A percentile compares a stretch with the other conserved stretches of the same genome.
phyloP scores from a whole-genome alignment of 345 rosid species.

The Sapria himalayana region DNA sequence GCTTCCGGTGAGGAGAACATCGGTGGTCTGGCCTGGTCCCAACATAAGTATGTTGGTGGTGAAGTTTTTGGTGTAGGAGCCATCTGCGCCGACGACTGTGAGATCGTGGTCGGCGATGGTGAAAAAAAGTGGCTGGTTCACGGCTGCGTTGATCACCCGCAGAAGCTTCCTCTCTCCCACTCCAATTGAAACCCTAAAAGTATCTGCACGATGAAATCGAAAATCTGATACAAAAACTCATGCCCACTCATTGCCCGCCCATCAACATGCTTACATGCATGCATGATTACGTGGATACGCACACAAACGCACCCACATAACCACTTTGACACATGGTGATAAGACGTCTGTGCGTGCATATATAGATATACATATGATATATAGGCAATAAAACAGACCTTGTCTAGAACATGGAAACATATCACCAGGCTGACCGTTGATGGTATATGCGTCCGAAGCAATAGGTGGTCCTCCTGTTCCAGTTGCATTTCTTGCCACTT shows the following conservation, averaged over 20 bases:
- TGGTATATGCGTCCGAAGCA: constrained; percentile 59
- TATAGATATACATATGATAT: neutral
- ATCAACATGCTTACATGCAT: no score
- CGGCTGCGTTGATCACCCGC: constrained; percentile 59
- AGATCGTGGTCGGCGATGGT: constrained; percentile 58
- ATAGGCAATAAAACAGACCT: constrained; percentile 21
- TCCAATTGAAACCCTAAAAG: constrained; percentile 40
- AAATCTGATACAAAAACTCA: no score
- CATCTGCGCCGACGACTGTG: constrained; percentile 86
- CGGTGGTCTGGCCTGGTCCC: constrained; percentile 94
- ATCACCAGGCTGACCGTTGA: constrained; percentile 92
- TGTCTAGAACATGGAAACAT: constrained; percentile 62
- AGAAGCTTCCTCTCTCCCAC: constrained; percentile 63
- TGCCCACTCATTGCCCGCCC: no score
- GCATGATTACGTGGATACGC: no score
- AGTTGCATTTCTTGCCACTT: constrained; percentile 44
- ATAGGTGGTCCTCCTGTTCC: constrained; percentile 64
- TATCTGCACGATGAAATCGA: no score
- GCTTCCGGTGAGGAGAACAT: constrained; percentile 55
- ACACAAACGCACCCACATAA: no score
- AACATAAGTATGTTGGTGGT: constrained; percentile 54
- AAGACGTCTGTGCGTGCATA: no score
- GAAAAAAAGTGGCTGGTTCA: constrained; percentile 78
- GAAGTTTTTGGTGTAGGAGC: constrained; percentile 59
- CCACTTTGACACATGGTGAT: no score